Percentiles rank a stretch among this genome's conserved stretches.
Evolutionary conservation across 352 stramenopile genomes (phyloP).

Genomic region (Thraustotheca clavata): DNA sequence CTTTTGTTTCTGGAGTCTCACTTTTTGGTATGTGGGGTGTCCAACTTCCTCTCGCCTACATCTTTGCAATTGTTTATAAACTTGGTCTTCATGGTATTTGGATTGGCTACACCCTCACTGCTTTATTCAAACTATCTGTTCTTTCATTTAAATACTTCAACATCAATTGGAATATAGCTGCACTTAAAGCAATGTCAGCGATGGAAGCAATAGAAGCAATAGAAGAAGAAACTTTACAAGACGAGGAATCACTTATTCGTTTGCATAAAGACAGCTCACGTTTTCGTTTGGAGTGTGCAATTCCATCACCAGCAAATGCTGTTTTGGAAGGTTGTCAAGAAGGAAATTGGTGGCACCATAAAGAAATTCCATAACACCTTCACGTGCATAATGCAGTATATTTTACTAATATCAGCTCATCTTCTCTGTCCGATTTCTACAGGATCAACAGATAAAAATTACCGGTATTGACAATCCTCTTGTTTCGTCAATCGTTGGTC

Average conservation of each 20-base stretch:
- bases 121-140: constrained; percentile 48
- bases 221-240: constrained; percentile 31
- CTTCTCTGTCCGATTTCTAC: too few relatives aligned
- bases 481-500: too few relatives aligned
- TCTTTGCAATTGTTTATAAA: constrained; percentile 31
- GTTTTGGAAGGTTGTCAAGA: too few relatives aligned
- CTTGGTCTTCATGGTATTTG: constrained; percentile 57
- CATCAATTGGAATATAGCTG: constrained; percentile 43
- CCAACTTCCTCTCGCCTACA: constrained; percentile 54
- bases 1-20: background rate
- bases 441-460: too few relatives aligned
- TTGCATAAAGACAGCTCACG: background rate
- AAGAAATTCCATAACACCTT: too few relatives aligned
- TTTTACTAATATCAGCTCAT: too few relatives aligned
- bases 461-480: too few relatives aligned
- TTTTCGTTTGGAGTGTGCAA: background rate
- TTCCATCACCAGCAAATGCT: background rate
- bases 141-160: constrained; percentile 37
- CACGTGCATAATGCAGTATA: too few relatives aligned
- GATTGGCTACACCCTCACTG: constrained; percentile 51
- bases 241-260: too few relatives aligned
- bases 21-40: constrained; percentile 51
- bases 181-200: constrained; percentile 32
- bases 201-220: constrained; percentile 34
- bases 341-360: too few relatives aligned